Conservation (phyloP, 2,329 filamentous ascomycete genomes). For the Lachnellula hyalina region DNA sequence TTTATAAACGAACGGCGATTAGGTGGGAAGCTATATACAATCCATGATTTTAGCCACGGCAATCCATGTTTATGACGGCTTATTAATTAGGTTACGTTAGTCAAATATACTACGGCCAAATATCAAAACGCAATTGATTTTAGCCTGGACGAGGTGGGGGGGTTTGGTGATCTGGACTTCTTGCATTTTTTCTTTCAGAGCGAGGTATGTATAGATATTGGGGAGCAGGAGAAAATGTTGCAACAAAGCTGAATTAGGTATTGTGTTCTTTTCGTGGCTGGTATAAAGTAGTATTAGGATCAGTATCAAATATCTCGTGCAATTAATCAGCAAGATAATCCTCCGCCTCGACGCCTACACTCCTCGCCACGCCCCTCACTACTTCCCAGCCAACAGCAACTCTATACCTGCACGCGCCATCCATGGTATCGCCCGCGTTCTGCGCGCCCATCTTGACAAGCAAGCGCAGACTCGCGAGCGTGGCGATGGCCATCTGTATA, state of each 20-base stretch:
- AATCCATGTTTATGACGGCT: too few species aligned
- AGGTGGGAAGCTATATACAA: background rate
- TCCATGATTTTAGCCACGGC: too few species aligned
- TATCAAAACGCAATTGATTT: too few species aligned
- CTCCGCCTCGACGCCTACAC: conserved; percentile 71
- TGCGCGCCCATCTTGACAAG: conserved; percentile 56
- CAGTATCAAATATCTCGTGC: background rate
- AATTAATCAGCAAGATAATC: conserved; percentile 65
- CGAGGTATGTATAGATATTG: too few species aligned
- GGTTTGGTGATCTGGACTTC: too few species aligned
- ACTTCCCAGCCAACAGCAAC: conserved; percentile 78
- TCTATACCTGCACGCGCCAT: conserved; percentile 68
- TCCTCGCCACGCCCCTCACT: conserved; percentile 62
- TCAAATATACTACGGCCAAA: too few species aligned
- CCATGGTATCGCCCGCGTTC: conserved; percentile 56
- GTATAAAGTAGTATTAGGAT: background rate
- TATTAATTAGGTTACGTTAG: too few species aligned
- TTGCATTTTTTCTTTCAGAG: too few species aligned
- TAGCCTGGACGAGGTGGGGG: too few species aligned
- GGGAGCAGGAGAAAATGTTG: too few species aligned
- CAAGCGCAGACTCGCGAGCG: conserved; percentile 64
- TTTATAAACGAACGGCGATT: background rate
- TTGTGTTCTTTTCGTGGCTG: too few species aligned
- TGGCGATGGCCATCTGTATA: conserved; percentile 62
- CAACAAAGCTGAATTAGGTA: too few species aligned